Conservation (phyloP, 768 basidiomycete species). For the Mycena belliarum region DNA sequence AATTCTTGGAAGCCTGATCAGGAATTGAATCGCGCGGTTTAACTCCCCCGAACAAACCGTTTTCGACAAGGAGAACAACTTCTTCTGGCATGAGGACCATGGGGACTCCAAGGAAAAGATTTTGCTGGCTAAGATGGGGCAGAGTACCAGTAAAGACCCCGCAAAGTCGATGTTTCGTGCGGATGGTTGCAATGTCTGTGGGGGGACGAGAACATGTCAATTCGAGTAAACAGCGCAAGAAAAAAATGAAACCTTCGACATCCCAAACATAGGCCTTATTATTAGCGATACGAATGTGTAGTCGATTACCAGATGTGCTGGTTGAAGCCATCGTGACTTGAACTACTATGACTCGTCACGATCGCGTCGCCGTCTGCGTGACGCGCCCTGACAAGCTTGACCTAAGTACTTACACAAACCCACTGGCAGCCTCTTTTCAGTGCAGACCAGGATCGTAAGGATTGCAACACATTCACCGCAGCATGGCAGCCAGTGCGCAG, state of each 20-base stretch:
- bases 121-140: constrained; percentile 94
- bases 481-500: constrained; percentile 59
- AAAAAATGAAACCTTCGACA: constrained; percentile 58
- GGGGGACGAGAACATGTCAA: constrained; percentile 14
- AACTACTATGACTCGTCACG: neutral
- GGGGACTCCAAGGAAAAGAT: constrained; percentile 93
- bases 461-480: too few relatives aligned
- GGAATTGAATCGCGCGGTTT: neutral
- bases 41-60: constrained; percentile 49
- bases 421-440: too few relatives aligned
- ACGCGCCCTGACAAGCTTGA: too few relatives aligned
- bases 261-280: constrained; percentile 88
- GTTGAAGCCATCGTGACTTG: constrained; percentile 1
- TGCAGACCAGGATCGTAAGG: too few relatives aligned
- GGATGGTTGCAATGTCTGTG: constrained; percentile 77
- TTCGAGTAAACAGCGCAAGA: neutral
- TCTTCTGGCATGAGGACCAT: constrained; percentile 89
- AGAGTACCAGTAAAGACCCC: constrained; percentile 89
- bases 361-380: neutral
- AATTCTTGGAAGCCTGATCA: constrained; percentile 50
- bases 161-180: constrained; percentile 79
- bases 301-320: constrained; percentile 28
- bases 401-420: too few relatives aligned
- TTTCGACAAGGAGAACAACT: constrained; percentile 81
- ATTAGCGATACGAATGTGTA: constrained; percentile 74